Base-by-base conservation (phyloP, 163 green algal genomes). In the Prototheca stagnorum region DNA sequence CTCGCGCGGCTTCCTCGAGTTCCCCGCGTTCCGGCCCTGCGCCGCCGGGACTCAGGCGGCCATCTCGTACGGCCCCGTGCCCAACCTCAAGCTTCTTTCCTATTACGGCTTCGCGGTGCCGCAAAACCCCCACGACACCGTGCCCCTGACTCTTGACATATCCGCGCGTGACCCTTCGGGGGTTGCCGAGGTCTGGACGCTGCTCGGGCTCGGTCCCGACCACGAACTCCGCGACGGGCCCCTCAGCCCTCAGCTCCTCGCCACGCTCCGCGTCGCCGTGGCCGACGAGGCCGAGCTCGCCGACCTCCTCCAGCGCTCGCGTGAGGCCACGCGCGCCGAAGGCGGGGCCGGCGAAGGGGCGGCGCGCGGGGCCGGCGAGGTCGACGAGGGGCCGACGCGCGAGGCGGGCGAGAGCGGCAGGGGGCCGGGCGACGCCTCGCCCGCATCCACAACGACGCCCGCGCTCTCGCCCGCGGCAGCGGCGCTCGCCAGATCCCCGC, bases 51-150 rank as follows among this genome's bases (percentile, higher is more conserved):
- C 68, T 29, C 62, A 88, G 59, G 49, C 72, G 3, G 75, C 64
- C 39, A 61, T 88, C 22, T 81, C 67, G 4, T 88, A 88, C 51
- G 78, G 78, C 1, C 67, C 77, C 0, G 65, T 81, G 35, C 56
- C 71, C 47, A 86, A 86, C 48, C 39, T 57, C 1, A 72, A 86
- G 52, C 67, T 87, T 36, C 65, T 87, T 42, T 67, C 42, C 49
- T 64, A 64, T 49, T 64, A 64, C 23, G 73, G 78, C 8, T 87
- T 87, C 53, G 62, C 51, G 2, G 24, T 83, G 1, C 26, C 31
- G 2, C 26, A 45, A 34, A 86, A 82, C 61, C 77, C 77, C 0
- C 75, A 73, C 37, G 77, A 87, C 35, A n/a, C 61, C 17, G 49
- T 68, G n/a, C 39, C 52, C 11, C 51, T 76, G 29, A 51, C 49